Conservation (phyloP, 1,284 basidiomycete species). For the Ceratobasidium sp. region DNA sequence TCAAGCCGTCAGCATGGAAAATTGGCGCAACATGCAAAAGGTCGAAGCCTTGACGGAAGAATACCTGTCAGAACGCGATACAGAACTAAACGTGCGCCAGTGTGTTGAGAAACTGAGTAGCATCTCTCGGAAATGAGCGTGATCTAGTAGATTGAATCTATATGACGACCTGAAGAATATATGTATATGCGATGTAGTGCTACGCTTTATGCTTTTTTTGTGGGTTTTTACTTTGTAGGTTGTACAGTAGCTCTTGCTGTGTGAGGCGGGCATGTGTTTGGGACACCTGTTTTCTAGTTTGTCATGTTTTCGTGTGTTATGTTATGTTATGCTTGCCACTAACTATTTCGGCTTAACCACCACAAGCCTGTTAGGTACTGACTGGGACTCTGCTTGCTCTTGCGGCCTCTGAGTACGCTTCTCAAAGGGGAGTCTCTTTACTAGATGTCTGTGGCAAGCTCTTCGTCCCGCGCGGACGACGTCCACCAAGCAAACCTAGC, state of each 20-base stretch:
- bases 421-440: neutral
- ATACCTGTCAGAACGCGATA: conserved; percentile 20
- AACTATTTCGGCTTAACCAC: neutral
- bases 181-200: neutral
- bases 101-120: conserved; percentile 5
- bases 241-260: too few species aligned
- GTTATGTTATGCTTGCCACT: neutral
- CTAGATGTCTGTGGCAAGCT: neutral
- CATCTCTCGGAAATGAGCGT: neutral
- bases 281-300: neutral
- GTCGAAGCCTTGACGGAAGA: conserved; percentile 12
- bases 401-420: neutral
- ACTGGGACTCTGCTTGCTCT: neutral
- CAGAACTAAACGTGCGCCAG: neutral
- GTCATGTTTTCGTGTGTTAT: neutral
- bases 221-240: neutral
- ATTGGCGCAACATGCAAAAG: conserved; percentile 34
- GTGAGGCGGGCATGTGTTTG: too few species aligned
- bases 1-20: conserved; percentile 16
- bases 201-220: neutral
- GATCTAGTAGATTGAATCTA: neutral
- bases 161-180: neutral
- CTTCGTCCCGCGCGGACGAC: conserved; percentile 1
- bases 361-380: neutral
- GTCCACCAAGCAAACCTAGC: conserved; percentile 38